phyloP scores from a whole-genome alignment of 106 monocot species.

The Narthecium ossifragum region DNA sequence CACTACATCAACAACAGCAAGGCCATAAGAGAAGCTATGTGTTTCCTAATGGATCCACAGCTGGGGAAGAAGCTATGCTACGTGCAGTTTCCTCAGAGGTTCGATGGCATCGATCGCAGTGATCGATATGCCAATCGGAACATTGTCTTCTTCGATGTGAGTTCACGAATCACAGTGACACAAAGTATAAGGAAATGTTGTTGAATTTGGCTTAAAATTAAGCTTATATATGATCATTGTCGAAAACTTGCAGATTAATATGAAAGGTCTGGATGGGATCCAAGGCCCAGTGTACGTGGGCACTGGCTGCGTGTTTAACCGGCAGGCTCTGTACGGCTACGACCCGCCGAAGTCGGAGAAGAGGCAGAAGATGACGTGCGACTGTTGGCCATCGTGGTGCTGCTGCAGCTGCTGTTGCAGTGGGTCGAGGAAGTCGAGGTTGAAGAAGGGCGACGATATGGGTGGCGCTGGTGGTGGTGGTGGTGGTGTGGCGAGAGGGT shows the following conservation, averaged over 20 bases:
- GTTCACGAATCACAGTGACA: too few relatives aligned
- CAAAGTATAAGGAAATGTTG: too few relatives aligned
- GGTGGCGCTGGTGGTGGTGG: constrained; percentile 1
- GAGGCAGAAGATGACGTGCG: constrained; percentile 81
- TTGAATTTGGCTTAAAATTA: too few relatives aligned
- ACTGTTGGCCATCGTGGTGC: constrained; percentile 97
- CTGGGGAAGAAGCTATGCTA: constrained; percentile 93
- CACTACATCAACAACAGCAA: constrained; percentile 96
- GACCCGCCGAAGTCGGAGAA: constrained; percentile 65
- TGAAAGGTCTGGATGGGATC: constrained; percentile 88
- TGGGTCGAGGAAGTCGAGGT: constrained; percentile 26
- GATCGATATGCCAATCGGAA: constrained; percentile 92
- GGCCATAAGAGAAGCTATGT: constrained; percentile 87
- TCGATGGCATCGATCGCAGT: constrained; percentile 72
- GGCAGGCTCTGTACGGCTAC: constrained; percentile 85
- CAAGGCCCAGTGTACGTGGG: constrained; percentile 94
- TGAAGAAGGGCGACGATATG: constrained; percentile 23
- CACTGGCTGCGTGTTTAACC: constrained; percentile 82
- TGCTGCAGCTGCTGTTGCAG: constrained; percentile 60
- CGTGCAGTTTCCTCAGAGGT: constrained; percentile 91
- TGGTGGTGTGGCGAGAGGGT: background rate
- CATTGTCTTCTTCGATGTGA: constrained; percentile 89
- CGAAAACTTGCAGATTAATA: constrained; percentile 83
- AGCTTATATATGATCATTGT: too few relatives aligned
- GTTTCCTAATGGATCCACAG: constrained; percentile 94